phyloP scores from a whole-genome alignment of 2,329 filamentous ascomycete species.

The Dichotomopilus funicola region DNA sequence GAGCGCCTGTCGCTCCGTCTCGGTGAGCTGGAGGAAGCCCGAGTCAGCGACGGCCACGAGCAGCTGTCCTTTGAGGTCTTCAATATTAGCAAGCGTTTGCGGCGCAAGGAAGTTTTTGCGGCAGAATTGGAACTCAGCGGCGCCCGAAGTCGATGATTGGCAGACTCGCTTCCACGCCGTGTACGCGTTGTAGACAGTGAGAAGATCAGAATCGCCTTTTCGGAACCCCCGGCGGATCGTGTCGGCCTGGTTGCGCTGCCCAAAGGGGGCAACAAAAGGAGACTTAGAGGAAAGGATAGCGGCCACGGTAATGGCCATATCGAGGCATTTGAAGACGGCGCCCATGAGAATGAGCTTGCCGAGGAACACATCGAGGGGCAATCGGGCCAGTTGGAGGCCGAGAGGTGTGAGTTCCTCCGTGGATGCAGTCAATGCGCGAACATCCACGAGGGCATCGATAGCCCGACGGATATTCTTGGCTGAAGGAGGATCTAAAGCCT shows the following conservation, averaged over 20 bases:
- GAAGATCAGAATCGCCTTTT: constrained; percentile 80
- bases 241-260: constrained; percentile 75
- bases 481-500: constrained; percentile 84
- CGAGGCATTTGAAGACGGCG: constrained; percentile 80
- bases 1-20: constrained; percentile 63
- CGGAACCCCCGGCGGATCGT: constrained; percentile 72
- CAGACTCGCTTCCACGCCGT: constrained; percentile 80
- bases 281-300: constrained; percentile 93
- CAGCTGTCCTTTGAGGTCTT: constrained; percentile 91
- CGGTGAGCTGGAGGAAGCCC: constrained; percentile 69
- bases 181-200: constrained; percentile 94
- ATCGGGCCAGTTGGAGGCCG: constrained; percentile 75
- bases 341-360: constrained; percentile 88
- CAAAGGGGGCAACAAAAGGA: constrained; percentile 82
- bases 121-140: constrained; percentile 83
- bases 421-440: constrained; percentile 72
- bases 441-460: constrained; percentile 87
- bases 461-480: constrained; percentile 89
- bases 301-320: constrained; percentile 85
- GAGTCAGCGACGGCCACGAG: constrained; percentile 79
- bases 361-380: constrained; percentile 89
- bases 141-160: constrained; percentile 50
- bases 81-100: constrained; percentile 86
- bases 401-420: constrained; percentile 80
- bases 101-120: constrained; percentile 87